Conservation (phyloP, 1,284 basidiomycete species). For the Prillingera fragicola region DNA sequence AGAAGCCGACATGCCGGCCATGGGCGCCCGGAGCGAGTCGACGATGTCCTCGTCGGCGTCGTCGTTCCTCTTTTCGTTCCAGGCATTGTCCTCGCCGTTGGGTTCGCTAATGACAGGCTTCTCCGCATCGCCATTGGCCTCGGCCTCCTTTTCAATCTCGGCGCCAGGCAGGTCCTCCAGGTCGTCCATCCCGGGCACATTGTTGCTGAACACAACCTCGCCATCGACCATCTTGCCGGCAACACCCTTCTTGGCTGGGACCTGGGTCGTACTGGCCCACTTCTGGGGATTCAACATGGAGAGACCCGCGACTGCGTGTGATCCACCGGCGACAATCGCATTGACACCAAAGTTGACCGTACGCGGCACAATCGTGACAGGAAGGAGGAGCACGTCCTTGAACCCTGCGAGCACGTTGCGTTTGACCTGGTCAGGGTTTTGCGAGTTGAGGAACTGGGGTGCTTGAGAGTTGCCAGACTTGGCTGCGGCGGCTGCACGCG, state of each 20-base stretch:
- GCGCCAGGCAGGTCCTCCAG: conserved; percentile 5
- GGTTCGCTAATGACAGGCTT: conserved; percentile 11
- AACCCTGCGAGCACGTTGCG: conserved; percentile 88
- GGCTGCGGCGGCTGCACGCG: neutral
- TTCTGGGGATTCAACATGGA: conserved; percentile 79
- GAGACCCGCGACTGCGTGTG: conserved; percentile 74
- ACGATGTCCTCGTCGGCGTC: too few species aligned
- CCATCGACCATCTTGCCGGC: conserved; percentile 25
- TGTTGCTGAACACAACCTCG: conserved; percentile 58
- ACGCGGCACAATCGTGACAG: conserved; percentile 91
- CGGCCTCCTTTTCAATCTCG: conserved; percentile 11
- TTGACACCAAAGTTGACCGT: conserved; percentile 66
- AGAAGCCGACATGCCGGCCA: neutral
- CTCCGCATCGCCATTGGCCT: neutral
- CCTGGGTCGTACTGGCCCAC: conserved; percentile 57
- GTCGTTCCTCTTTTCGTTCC: too few species aligned
- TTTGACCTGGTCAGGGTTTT: conserved; percentile 87
- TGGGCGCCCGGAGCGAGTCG: conserved; percentile 5
- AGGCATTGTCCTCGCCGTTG: neutral
- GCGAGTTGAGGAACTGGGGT: conserved; percentile 66
- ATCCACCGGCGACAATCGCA: conserved; percentile 59
- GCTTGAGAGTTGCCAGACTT: conserved; percentile 15
- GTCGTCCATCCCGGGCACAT: conserved; percentile 54
- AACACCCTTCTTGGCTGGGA: conserved; percentile 13
- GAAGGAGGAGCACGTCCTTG: conserved; percentile 78